Evolutionary conservation across 2,329 filamentous ascomycete genomes (phyloP).

Genomic region (Ustulina deusta): DNA sequence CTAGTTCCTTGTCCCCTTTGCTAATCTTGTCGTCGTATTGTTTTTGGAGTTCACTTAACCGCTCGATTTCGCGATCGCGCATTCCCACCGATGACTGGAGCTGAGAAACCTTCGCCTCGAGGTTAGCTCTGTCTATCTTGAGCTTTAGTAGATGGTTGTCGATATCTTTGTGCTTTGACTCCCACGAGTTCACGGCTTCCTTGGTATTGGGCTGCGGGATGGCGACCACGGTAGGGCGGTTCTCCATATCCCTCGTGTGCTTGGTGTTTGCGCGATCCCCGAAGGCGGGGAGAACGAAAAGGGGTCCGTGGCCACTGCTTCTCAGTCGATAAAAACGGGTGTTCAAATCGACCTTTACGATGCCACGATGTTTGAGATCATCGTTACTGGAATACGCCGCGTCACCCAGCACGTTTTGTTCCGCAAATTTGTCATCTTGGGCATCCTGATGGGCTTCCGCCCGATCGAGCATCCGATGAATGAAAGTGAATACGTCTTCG

Average conservation of each 20-base stretch:
- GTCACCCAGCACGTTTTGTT: slow-evolving; percentile 58
- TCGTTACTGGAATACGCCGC: slow-evolving; percentile 50
- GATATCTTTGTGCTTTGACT: slow-evolving; percentile 40
- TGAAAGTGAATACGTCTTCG: slow-evolving; percentile 61
- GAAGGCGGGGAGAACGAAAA: slow-evolving; percentile 67
- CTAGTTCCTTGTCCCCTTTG: slow-evolving; percentile 10
- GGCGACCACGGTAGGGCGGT: slow-evolving; percentile 55
- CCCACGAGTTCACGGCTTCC: slow-evolving; percentile 42
- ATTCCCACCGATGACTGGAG: slow-evolving; percentile 32
- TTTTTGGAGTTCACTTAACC: slow-evolving; percentile 34
- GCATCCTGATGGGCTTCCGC: slow-evolving; percentile 57
- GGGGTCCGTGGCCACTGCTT: slow-evolving; percentile 57
- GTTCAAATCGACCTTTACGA: slow-evolving; percentile 62
- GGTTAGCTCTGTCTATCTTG: slow-evolving; percentile 32
- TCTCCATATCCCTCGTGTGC: slow-evolving; percentile 60
- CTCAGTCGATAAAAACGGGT: slow-evolving; percentile 67
- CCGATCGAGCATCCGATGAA: slow-evolving; percentile 62
- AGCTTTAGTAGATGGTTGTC: slow-evolving; percentile 27
- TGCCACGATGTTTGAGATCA: slow-evolving; percentile 55
- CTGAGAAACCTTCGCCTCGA: slow-evolving; percentile 18
- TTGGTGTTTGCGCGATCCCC: slow-evolving; percentile 59
- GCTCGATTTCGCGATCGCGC: slow-evolving; percentile 38
- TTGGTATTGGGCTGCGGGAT: slow-evolving; percentile 44
- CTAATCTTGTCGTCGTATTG: slow-evolving; percentile 36
- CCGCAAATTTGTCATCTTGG: slow-evolving; percentile 52